Percentiles rank a stretch among this genome's conserved stretches.
Evolutionary conservation across 179 eudicot genomes (phyloP).

Genomic region (Drosera spatulata): DNA sequence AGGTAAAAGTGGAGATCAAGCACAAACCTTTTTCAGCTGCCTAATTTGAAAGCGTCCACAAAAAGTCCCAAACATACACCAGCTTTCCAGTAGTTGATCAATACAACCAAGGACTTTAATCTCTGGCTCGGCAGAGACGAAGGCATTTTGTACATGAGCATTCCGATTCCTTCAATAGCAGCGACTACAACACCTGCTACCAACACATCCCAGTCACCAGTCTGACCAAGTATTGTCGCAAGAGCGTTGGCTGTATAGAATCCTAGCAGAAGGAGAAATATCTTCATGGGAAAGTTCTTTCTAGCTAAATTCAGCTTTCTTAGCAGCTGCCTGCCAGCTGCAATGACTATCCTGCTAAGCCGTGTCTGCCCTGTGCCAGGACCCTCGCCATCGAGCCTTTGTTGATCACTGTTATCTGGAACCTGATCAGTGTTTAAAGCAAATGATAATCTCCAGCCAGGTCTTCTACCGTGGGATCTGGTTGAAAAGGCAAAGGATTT

Average conservation of each 20-base stretch:
- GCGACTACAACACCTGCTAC: slow-evolving; percentile 96
- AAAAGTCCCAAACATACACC: slow-evolving; percentile 95
- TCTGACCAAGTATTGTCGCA: slow-evolving; percentile 92
- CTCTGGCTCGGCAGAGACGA: slow-evolving; percentile 28
- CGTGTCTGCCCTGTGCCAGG: slow-evolving; percentile 65
- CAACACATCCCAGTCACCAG: slow-evolving; percentile 95
- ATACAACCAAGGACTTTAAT: slow-evolving; percentile 54
- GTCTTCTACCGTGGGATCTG: slow-evolving; percentile 28
- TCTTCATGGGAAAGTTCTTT: slow-evolving; percentile 84
- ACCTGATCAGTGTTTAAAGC: slow-evolving; percentile 73
- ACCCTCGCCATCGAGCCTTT: slow-evolving; percentile 27
- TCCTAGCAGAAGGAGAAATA: slow-evolving; percentile 80
- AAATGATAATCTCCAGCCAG: slow-evolving; percentile 40
- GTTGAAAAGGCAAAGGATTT: slow-evolving; percentile 11
- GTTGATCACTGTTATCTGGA: slow-evolving; percentile 36
- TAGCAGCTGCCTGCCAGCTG: slow-evolving; percentile 68
- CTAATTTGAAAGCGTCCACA: slow-evolving; percentile 96
- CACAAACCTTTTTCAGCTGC: slow-evolving; percentile 29
- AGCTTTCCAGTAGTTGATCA: slow-evolving; percentile 95
- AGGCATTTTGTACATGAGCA: slow-evolving; percentile 77
- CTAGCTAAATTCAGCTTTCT: slow-evolving; percentile 73
- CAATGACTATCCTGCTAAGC: slow-evolving; percentile 67
- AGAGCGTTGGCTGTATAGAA: slow-evolving; percentile 95
- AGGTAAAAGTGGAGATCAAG: slow-evolving; percentile 1
- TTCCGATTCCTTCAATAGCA: slow-evolving; percentile 86